Evolutionary conservation across 148 eudicot species (phyloP).

Genomic region (Rhododendron williamsianum): DNA sequence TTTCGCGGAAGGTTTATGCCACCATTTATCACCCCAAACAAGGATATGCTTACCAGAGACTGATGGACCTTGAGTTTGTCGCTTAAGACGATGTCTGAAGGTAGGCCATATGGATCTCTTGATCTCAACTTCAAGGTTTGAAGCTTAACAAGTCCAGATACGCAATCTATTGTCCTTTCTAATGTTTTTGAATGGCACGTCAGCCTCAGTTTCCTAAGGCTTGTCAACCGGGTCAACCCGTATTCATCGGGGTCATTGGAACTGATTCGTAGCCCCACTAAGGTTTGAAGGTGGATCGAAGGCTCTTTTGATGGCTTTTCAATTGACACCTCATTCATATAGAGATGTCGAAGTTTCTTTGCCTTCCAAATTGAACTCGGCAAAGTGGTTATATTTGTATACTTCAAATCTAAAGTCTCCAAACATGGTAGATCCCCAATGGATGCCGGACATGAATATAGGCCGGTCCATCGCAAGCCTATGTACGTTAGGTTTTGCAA

Average conservation of each 20-base stretch:
- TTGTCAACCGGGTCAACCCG: background rate
- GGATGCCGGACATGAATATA: background rate
- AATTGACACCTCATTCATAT: background rate
- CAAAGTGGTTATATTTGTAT: background rate
- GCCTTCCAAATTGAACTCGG: background rate
- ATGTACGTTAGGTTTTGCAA: constrained; percentile 38
- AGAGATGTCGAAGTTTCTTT: background rate
- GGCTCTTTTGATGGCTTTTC: background rate
- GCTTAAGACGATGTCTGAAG: background rate
- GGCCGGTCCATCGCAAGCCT: constrained; percentile 20
- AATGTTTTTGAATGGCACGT: background rate
- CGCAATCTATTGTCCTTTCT: background rate
- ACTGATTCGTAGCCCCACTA: background rate
- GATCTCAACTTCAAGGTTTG: background rate
- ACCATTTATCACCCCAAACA: background rate
- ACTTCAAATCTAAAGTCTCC: background rate
- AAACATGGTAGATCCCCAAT: background rate
- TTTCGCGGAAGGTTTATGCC: background rate
- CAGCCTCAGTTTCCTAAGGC: background rate
- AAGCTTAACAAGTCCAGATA: background rate
- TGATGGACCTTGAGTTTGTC: background rate
- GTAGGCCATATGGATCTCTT: background rate
- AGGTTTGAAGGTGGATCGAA: background rate
- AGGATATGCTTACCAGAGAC: background rate
- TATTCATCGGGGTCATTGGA: background rate